These are phyloP conservation scores for Phoenix roebelenii DNA, from an alignment of 176 grass and related monocot species.

Conservation along the genomic window DNA sequence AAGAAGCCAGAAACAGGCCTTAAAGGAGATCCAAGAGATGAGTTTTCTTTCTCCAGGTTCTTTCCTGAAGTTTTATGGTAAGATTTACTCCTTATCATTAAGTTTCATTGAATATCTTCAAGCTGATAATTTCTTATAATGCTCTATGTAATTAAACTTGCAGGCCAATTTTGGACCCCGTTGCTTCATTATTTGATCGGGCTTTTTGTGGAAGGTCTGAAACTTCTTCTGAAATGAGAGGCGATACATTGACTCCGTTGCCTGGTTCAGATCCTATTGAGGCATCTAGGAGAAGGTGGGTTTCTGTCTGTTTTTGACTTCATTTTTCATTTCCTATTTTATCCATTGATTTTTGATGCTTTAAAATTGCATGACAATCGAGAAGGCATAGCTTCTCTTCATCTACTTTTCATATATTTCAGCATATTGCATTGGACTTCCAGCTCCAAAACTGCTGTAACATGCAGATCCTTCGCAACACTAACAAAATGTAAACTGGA, in stretches of 20 bases:
- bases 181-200: constrained; percentile 74
- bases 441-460: too few relatives aligned
- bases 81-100: too few relatives aligned
- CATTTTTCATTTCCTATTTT: too few relatives aligned
- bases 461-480: too few relatives aligned
- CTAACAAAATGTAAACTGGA: too few relatives aligned
- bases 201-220: constrained; percentile 80
- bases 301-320: neutral
- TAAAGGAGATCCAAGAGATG: constrained; percentile 89
- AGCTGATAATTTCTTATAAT: neutral
- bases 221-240: constrained; percentile 47
- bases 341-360: too few relatives aligned
- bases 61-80: constrained; percentile 88
- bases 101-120: neutral
- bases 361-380: too few relatives aligned
- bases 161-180: constrained; percentile 71
- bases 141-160: constrained; percentile 12
- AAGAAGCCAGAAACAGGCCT: constrained; percentile 73
- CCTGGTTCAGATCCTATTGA: constrained; percentile 87
- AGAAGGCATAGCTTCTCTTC: too few relatives aligned
- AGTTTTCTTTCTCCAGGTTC: constrained; percentile 92
- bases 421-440: too few relatives aligned
- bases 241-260: constrained; percentile 46
- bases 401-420: too few relatives aligned
- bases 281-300: constrained; percentile 80